Percentiles rank a stretch among this genome's conserved stretches.
These are phyloP conservation scores for Hanseniaspora sp. DNA, from an alignment of 1,139 yeast genomes.

Conservation along the genomic window DNA sequence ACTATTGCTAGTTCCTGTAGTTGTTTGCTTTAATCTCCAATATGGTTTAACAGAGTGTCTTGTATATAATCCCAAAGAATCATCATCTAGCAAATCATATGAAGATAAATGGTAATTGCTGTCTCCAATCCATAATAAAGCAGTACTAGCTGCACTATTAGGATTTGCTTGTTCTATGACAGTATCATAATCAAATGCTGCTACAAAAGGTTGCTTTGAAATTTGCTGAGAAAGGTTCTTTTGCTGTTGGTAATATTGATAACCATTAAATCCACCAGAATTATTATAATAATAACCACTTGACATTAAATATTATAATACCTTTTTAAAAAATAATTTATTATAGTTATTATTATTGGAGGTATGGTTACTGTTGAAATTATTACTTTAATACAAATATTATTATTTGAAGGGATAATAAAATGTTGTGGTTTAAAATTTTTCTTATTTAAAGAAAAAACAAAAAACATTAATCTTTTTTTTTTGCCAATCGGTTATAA, in stretches of 20 bases:
- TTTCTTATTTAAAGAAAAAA: no score
- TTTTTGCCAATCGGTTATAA: no score
- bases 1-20: not conserved
- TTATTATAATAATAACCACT: not conserved
- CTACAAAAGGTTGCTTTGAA: not conserved
- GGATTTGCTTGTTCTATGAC: not conserved
- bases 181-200: not conserved
- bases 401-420: no score
- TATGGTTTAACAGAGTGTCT: slow-evolving; percentile 13
- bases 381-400: no score
- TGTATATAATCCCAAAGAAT: not conserved
- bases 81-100: not conserved
- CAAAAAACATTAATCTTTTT: no score
- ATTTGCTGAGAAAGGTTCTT: not conserved
- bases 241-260: not conserved
- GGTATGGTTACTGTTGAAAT: no score
- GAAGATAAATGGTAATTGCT: not conserved
- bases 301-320: not conserved
- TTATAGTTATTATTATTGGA: no score
- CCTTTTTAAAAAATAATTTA: no score
- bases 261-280: not conserved
- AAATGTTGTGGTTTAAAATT: no score
- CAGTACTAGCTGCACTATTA: not conserved
- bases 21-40: slow-evolving; percentile 10
- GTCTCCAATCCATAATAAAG: not conserved